phyloP scores from a whole-genome alignment of 768 basidiomycete genomes.

The Auricularia heimuer region DNA sequence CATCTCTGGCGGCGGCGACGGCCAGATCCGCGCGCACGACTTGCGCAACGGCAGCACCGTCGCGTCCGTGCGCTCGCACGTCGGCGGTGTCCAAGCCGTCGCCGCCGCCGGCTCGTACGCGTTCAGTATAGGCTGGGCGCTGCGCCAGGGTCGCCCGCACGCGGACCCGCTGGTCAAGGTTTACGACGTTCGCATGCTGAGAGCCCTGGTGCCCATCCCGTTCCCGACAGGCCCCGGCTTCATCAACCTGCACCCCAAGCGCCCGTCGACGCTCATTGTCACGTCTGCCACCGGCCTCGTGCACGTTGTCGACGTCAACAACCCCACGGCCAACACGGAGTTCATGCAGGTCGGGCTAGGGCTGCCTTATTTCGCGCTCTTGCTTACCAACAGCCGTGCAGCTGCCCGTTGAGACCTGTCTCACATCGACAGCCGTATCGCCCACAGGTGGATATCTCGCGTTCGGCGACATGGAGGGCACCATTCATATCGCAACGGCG shows the following conservation, averaged over 20 bases:
- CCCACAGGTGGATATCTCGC: conserved; percentile 86
- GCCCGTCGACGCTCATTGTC: conserved; percentile 62
- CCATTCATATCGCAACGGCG: conserved; percentile 72
- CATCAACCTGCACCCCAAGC: conserved; percentile 67
- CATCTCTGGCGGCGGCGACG: conserved; percentile 64
- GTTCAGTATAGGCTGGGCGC: conserved; percentile 79
- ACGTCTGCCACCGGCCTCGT: conserved; percentile 76
- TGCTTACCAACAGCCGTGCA: conserved; percentile 7
- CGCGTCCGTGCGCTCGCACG: conserved; percentile 64
- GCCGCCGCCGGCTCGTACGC: conserved; percentile 70
- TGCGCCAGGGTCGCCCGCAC: conserved; percentile 78
- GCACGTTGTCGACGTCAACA: conserved; percentile 73
- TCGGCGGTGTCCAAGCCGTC: conserved; percentile 71
- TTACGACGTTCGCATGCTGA: conserved; percentile 79
- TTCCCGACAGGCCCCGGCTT: conserved; percentile 84
- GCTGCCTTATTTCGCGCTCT: conserved; percentile 1
- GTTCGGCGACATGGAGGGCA: conserved; percentile 81
- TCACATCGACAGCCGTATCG: conserved; percentile 74
- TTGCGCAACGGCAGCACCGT: conserved; percentile 51
- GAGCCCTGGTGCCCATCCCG: conserved; percentile 72
- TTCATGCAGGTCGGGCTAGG: conserved; percentile 61
- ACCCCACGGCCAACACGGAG: conserved; percentile 49
- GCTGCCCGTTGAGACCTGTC: conserved; percentile 43
- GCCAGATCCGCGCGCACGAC: conserved; percentile 60
- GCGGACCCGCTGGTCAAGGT: conserved; percentile 91